phyloP scores from a whole-genome alignment of 768 basidiomycete genomes.

The Macrolepiota fuliginosa region DNA sequence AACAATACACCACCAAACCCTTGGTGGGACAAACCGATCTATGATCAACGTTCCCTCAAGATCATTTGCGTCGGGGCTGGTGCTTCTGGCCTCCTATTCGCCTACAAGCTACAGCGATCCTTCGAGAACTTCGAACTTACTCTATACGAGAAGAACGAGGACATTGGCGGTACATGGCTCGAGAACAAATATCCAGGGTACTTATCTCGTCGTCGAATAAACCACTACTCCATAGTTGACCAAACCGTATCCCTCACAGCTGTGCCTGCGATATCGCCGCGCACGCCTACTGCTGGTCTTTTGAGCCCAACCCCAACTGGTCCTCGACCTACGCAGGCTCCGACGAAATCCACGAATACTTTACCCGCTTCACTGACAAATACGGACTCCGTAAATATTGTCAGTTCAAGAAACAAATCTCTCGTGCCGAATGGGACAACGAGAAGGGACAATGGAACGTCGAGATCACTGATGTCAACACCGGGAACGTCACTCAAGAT shows the following conservation, averaged over 20 bases:
- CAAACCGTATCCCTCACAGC: constrained; percentile 9
- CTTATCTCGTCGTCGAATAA: neutral
- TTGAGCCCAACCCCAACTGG: constrained; percentile 31
- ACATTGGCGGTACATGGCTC: too few species aligned
- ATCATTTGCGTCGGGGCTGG: constrained; percentile 33
- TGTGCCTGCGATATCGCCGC: constrained; percentile 32
- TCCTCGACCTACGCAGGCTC: too few species aligned
- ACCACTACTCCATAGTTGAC: neutral
- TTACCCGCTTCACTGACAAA: too few species aligned
- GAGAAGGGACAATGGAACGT: constrained; percentile 26
- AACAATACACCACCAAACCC: neutral
- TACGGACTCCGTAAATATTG: constrained; percentile 30
- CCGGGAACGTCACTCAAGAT: constrained; percentile 19
- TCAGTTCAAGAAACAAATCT: constrained; percentile 25
- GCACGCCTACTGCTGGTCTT: constrained; percentile 31
- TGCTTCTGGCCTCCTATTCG: too few species aligned
- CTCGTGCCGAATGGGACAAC: constrained; percentile 29
- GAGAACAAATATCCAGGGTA: constrained; percentile 35
- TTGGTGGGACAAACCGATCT: constrained; percentile 22
- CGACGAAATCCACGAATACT: too few species aligned
- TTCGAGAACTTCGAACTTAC: constrained; percentile 30
- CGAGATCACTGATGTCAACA: constrained; percentile 21
- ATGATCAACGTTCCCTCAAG: constrained; percentile 25
- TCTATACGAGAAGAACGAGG: constrained; percentile 33
- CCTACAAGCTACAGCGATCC: constrained; percentile 35